A percentile compares a stretch with the other conserved stretches of the same genome.
Conservation (phyloP, 2,329 filamentous ascomycete species). For the Neofusicoccum kwambonambiense region DNA sequence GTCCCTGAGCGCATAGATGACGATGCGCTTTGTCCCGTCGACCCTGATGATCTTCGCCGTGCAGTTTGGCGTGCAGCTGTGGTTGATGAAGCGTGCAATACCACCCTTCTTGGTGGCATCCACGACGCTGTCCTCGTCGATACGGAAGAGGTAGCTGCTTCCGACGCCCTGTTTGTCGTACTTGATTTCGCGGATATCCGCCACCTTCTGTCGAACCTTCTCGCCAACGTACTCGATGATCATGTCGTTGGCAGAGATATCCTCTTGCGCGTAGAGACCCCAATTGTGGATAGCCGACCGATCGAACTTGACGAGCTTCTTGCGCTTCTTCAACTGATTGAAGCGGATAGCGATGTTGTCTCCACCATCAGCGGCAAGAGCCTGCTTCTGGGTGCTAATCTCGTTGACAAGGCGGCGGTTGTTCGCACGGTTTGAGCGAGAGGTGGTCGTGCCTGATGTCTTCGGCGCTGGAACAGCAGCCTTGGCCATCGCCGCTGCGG, state of each 20-base stretch:
- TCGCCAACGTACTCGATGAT: constrained; percentile 99
- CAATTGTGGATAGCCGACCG: constrained; percentile 98
- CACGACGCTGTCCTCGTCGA: constrained; percentile 95
- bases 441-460: constrained; percentile 76
- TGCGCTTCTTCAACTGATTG: constrained; percentile 98
- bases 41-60: constrained; percentile 99
- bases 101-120: constrained; percentile 98
- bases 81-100: constrained; percentile 97
- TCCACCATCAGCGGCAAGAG: constrained; percentile 55
- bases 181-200: constrained; percentile 87
- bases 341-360: constrained; percentile 93
- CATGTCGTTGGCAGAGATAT: constrained; percentile 97
- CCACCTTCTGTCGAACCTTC: constrained; percentile 93
- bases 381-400: constrained; percentile 90
- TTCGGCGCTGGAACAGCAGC: constrained; percentile 66
- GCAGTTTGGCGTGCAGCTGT: constrained; percentile 97
- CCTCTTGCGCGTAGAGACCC: constrained; percentile 97
- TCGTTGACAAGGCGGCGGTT: constrained; percentile 93
- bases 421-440: constrained; percentile 89
- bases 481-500: constrained; percentile 67
- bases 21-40: constrained; percentile 95
- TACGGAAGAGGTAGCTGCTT: constrained; percentile 95
- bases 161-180: constrained; percentile 97
- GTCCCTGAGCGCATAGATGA: constrained; percentile 96
- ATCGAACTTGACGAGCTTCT: constrained; percentile 98